These are phyloP conservation scores for Agastache rugosa DNA, from an alignment of 257 asterid species.

Conservation along the genomic window DNA sequence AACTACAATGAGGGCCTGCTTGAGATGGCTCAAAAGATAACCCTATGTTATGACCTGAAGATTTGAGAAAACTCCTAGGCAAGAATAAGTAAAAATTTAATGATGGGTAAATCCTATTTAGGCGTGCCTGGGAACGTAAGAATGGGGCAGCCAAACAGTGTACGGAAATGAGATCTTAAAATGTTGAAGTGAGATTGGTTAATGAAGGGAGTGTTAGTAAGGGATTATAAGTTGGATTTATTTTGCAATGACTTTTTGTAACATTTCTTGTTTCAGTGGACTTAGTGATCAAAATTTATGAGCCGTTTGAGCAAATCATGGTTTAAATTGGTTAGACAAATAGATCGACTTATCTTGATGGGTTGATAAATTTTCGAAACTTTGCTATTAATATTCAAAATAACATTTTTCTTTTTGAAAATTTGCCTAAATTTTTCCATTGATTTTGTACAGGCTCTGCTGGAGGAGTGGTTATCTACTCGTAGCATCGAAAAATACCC, in stretches of 20 bases:
- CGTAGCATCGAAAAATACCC: constrained; percentile 74
- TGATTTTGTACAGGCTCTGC: constrained; percentile 70
- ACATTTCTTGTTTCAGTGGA: constrained; percentile 1
- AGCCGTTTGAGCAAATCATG: constrained; percentile 10
- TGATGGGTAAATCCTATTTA: neutral
- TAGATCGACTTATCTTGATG: constrained; percentile 26
- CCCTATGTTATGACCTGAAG: constrained; percentile 14
- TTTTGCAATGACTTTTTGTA: neutral
- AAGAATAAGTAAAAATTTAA: constrained; percentile 1
- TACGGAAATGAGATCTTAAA: constrained; percentile 15
- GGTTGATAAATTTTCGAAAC: constrained; percentile 20
- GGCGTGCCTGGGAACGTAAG: constrained; percentile 8
- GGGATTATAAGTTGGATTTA: too few species aligned
- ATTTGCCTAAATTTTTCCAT: constrained; percentile 25
- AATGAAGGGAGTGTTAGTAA: too few species aligned
- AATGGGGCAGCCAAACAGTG: neutral
- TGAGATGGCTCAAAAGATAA: constrained; percentile 20
- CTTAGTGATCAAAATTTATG: constrained; percentile 1
- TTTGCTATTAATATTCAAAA: neutral
- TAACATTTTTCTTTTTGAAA: constrained; percentile 9
- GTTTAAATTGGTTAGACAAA: neutral
- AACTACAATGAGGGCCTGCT: constrained; percentile 23
- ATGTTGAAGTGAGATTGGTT: constrained; percentile 6
- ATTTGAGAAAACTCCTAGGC: constrained; percentile 3
- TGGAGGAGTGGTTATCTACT: constrained; percentile 94